Base-by-base conservation (phyloP, 1,284 basidiomycete species). In the Ceratobasidium sp. region DNA sequence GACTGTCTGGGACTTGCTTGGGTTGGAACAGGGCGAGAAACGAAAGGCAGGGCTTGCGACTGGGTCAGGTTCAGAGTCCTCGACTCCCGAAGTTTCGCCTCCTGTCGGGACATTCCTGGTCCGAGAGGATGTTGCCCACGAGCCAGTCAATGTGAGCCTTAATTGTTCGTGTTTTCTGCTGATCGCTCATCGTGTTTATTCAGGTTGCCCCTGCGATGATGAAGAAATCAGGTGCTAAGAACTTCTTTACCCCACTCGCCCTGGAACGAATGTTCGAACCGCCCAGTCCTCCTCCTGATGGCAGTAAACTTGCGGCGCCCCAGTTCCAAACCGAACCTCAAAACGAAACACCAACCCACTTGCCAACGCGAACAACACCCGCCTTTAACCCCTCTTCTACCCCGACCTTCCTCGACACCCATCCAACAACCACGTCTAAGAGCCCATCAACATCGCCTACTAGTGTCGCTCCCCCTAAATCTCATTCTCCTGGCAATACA, bases 251-350 rank as follows among this genome's bases (percentile, higher is more conserved):
- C 62, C 92, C 92, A 0, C 78, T 94, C 68, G 87, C 90, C 3
- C 82, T 96, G 10, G 93, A 96, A 78, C 84, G 84, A 64, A 93
- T 96, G 91, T 96, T 96, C 74, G 90, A 94, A 72, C 93, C 94
- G 5, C 94, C 94, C 0, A 91, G 92, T 2, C 90, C 89, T 1
- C 88, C 87, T 0, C 75, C 62, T 25, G 70, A 52, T 58, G n/a
- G 6, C 54, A 75, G 68, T 71, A 75, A 15, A 62, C 29, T 65
- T 25, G 56, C 5, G 34, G 43, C 38, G 52, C 72, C 60, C 69
- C 69, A 38, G 73, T 74, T 55, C 71, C 45, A 74, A 78, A 54
- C n/a, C 71, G 75, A 38, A 65, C 6, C 34, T 77, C 12, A 53
- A 6, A 80, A 80, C n/a, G 80, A 77, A 34, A 73, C 80, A 35